Evolutionary conservation across 306 rosid species (phyloP), one percentile per base, ranked within the genome.

Genomic region (Geum urbanum): DNA sequence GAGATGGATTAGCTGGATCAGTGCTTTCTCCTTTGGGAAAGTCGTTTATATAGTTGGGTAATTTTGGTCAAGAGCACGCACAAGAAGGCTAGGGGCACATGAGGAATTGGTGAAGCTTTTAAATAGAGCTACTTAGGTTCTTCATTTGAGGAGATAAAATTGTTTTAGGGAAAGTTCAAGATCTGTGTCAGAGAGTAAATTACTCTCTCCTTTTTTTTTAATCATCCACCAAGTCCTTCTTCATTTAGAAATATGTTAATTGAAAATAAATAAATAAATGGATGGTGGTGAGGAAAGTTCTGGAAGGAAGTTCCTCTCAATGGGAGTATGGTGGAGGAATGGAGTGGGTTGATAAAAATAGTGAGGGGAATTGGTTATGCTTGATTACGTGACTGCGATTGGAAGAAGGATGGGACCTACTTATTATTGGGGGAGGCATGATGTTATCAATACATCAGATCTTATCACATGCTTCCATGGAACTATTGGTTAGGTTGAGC

Each of bases 91-190:
- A 10, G 0, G 57, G 16, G 15, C 24, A 3, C 54, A 52, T n/a
- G n/a, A n/a, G 27, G 27, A 24, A 2, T 0, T 24, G 18, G 45
- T 12, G 40, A 32, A 22, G 56, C 7, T 7, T 1, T 1, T 74
- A 80, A 51, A 78, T 75, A 70, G 72, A 32, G 37, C 2, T 3
- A 32, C 37, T 32, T 15, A 6, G 2, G 0, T 66, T 15, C 39
- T 48, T 40, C 51, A 50, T 65, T 2, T 1, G 47, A 4, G 13
- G 32, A 16, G 39, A 20, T 4, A 19, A 20, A 70, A 0, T 32
- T 32, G 27, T 32, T 22, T n/a, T 0, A 18, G 60, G 55, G 86
- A 83, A 85, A 51, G 64, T 87, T 87, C 87, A 80, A 80, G 91
- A 87, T 61, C 19, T 55, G 27, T 50, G 19, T 53, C 58, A 57